phyloP scores from a whole-genome alignment of 2,329 filamentous ascomycete genomes.

The Aspergillus spinulosporus region DNA sequence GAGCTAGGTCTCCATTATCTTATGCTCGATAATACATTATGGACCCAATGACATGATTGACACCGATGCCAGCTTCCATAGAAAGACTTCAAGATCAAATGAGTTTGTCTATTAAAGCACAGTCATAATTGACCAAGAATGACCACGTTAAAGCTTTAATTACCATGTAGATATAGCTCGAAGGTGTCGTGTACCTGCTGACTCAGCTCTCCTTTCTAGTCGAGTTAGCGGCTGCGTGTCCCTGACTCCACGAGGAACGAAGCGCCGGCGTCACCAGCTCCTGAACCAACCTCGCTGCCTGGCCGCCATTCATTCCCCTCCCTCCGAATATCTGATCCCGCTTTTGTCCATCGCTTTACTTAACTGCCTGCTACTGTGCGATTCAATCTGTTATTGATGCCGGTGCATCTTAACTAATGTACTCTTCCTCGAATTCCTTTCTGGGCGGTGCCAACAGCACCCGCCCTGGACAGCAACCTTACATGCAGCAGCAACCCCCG shows the following conservation, averaged over 20 bases:
- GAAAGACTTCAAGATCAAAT: too few species aligned
- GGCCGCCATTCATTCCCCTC: slow-evolving; percentile 25
- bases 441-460: slow-evolving; percentile 75
- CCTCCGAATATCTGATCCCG: slow-evolving; percentile 25
- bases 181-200: background rate
- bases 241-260: slow-evolving; percentile 21
- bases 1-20: slow-evolving; percentile 1
- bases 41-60: slow-evolving; percentile 8
- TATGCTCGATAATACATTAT: slow-evolving; percentile 11
- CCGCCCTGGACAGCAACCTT: slow-evolving; percentile 65
- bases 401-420: slow-evolving; percentile 61
- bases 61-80: background rate
- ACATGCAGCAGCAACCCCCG: slow-evolving; percentile 52
- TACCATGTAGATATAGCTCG: background rate
- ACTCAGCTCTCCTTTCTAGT: slow-evolving; percentile 15
- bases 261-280: slow-evolving; percentile 29
- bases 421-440: slow-evolving; percentile 83
- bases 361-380: slow-evolving; percentile 2
- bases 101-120: too few species aligned
- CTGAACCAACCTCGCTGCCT: slow-evolving; percentile 21
- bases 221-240: slow-evolving; percentile 27
- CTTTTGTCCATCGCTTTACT: slow-evolving; percentile 13
- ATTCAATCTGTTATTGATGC: slow-evolving; percentile 24
- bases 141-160: too few species aligned
- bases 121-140: too few species aligned